These are phyloP conservation scores for Tremellales sp. DNA, from an alignment of 1,284 basidiomycete genomes.

Conservation along the genomic window DNA sequence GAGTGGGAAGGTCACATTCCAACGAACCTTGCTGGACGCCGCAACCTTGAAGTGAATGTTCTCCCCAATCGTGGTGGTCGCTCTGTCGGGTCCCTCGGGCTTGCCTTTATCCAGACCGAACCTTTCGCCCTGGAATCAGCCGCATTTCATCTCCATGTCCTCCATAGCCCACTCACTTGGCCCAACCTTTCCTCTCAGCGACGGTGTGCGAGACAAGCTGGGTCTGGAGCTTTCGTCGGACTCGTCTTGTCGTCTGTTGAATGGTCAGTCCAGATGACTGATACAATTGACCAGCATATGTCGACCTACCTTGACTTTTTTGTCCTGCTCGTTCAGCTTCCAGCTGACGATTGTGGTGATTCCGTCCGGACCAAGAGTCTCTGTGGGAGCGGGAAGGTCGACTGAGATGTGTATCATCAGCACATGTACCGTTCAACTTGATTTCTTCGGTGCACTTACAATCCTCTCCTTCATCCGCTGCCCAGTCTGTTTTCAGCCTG, in stretches of 20 bases:
- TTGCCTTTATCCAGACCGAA: slow-evolving; percentile 91
- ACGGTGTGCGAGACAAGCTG: slow-evolving; percentile 90
- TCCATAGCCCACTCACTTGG: slow-evolving; percentile 55
- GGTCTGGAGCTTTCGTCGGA: slow-evolving; percentile 83
- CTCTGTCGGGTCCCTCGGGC: slow-evolving; percentile 81
- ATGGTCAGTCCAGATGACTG: not conserved
- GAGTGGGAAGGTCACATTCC: not conserved
- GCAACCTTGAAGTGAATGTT: slow-evolving; percentile 79
- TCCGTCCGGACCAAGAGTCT: slow-evolving; percentile 81
- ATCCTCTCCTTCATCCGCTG: slow-evolving; percentile 23
- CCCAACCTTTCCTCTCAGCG: slow-evolving; percentile 88
- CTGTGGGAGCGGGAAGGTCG: slow-evolving; percentile 45
- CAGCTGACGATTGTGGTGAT: slow-evolving; percentile 82
- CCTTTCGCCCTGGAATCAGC: slow-evolving; percentile 23
- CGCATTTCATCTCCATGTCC: not conserved
- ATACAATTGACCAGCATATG: not conserved
- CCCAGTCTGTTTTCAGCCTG: slow-evolving; percentile 29
- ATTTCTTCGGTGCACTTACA: slow-evolving; percentile 7
- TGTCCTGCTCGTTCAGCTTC: slow-evolving; percentile 82
- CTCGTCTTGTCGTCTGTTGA: slow-evolving; percentile 73
- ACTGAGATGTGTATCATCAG: not conserved
- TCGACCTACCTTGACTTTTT: slow-evolving; percentile 79
- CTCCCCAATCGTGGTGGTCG: slow-evolving; percentile 95
- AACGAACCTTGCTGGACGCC: slow-evolving; percentile 69
- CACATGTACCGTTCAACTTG: not conserved